These are phyloP conservation scores for Viola pubescens DNA, from an alignment of 441 rosid species.

Conservation along the genomic window DNA sequence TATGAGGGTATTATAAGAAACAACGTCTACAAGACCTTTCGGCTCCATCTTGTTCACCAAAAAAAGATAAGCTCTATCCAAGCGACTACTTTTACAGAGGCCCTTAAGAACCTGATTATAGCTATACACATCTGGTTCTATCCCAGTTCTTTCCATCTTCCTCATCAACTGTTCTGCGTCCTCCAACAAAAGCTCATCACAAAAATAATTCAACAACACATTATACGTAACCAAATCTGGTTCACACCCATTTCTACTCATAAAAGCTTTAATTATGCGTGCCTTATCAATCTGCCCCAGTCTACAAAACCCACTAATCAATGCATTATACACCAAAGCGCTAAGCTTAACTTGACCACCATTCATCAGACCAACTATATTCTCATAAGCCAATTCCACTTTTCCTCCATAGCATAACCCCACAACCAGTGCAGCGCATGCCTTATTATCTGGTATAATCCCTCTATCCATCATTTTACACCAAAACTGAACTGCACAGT, in stretches of 20 bases:
- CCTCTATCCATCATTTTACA: conserved; percentile 55
- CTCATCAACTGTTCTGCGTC: conserved; percentile 56
- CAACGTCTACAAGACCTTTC: conserved; percentile 62
- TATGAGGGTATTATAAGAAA: conserved; percentile 77
- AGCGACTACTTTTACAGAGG: conserved; percentile 49
- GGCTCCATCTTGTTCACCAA: conserved; percentile 60
- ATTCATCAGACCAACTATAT: conserved; percentile 57
- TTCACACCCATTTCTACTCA: conserved; percentile 54
- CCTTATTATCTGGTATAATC: conserved; percentile 50
- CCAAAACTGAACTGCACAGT: conserved; percentile 59
- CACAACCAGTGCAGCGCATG: conserved; percentile 51
- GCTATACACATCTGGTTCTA: conserved; percentile 68
- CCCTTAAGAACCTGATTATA: conserved; percentile 76
- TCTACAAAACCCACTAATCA: conserved; percentile 79
- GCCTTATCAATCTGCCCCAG: conserved; percentile 70
- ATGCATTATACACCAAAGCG: conserved; percentile 54
- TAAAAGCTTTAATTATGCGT: conserved; percentile 51
- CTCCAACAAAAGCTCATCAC: conserved; percentile 51
- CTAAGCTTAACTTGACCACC: conserved; percentile 41
- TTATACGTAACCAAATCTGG: conserved; percentile 83
- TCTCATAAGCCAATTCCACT: conserved; percentile 86
- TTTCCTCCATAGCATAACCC: conserved; percentile 65
- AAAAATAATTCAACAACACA: conserved; percentile 62
- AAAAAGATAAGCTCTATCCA: conserved; percentile 46
- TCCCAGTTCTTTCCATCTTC: conserved; percentile 65